A percentile compares a stretch with the other conserved stretches of the same genome.
phyloP scores from a whole-genome alignment of 768 basidiomycete species.

The Rhodosporidiobolus sp. region DNA sequence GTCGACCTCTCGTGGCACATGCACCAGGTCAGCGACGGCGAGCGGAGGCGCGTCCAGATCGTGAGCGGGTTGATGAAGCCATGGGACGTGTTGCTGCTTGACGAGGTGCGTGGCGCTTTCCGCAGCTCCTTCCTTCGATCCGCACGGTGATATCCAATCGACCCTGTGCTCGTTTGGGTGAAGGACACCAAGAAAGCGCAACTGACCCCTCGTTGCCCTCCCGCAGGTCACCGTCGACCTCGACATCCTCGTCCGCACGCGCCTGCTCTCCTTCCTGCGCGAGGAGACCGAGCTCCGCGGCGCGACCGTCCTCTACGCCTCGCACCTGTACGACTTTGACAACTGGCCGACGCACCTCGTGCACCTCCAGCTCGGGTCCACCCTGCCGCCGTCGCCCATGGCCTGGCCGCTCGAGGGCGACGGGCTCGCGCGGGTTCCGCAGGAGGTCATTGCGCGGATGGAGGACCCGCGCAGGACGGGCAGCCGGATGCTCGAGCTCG shows the following conservation, averaged over 20 bases:
- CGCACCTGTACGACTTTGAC: constrained; percentile 86
- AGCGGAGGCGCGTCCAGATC: constrained; percentile 86
- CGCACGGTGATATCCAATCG: not conserved
- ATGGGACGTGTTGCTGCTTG: constrained; percentile 88
- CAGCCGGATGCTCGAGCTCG: constrained; percentile 63
- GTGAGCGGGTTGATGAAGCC: constrained; percentile 92
- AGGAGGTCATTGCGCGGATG: constrained; percentile 32
- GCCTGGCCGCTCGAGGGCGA: constrained; percentile 62
- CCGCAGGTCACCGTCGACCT: constrained; percentile 88
- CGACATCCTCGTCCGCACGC: constrained; percentile 88
- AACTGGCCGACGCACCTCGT: constrained; percentile 89
- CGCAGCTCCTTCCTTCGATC: not conserved
- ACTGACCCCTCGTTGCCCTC: not conserved
- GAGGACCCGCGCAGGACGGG: constrained; percentile 40
- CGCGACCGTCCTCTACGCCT: constrained; percentile 72
- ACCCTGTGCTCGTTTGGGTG: too few species aligned
- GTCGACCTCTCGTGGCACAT: constrained; percentile 93
- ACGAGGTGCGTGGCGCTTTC: constrained; percentile 64
- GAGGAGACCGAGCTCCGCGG: constrained; percentile 72
- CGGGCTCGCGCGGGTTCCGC: constrained; percentile 15
- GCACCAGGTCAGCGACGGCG: constrained; percentile 94
- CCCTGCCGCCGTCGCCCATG: constrained; percentile 62
- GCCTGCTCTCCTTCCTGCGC: constrained; percentile 82
- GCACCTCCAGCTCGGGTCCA: constrained; percentile 81
- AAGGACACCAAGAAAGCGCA: too few species aligned